Base-by-base conservation (phyloP, 768 basidiomycete genomes). In the Boletus sp. region DNA sequence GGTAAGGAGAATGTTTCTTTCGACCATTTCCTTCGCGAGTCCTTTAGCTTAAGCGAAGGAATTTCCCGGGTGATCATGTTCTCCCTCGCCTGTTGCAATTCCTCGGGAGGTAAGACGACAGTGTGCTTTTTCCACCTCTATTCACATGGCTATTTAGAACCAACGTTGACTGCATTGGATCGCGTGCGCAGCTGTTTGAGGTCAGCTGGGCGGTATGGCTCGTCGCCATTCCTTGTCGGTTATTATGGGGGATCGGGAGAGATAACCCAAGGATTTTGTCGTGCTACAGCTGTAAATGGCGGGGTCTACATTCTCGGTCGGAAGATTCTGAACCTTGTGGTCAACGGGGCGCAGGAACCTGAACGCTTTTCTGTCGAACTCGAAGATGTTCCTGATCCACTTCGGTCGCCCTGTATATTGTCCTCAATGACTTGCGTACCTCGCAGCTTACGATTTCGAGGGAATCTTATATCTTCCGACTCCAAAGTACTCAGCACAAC, bases 191-290 rank as follows among this genome's bases (percentile, higher is more conserved):
- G 77, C 23, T 93, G 90, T 66, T 76, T 98, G 14, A 84, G 78
- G 45, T 91, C 93, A 0, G 72, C 83, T 17, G 94, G 95, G 3
- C 79, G 91, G 30, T 98, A 97, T 64, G 95, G 95, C 69, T 79
- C 71, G n/a, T 84, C 84, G 0, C 84, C 94, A 2, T 98, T 93
- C 73, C 81, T 98, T 15, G 78, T 98, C n/a, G 93, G 93, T 0
- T 93, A 97, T 61, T 98, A 97, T 67, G 96, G 96, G 17, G 91
- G 93, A 19, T 78, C 87, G 0, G 96, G 96, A 5, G 96, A 98
- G 64, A 84, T 98, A 11, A 81, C 89, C 0, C 96, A 98, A 70
- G 95, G 94, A 2, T 98, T 90, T 63, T 87, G 83, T 65, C 90
- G 94, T 15, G 83, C 88, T 21, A 79, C 92, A 14, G 96, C 96